Evolutionary conservation across 208 protist genomes (phyloP).

Genomic region (Leptomonas seymouri): DNA sequence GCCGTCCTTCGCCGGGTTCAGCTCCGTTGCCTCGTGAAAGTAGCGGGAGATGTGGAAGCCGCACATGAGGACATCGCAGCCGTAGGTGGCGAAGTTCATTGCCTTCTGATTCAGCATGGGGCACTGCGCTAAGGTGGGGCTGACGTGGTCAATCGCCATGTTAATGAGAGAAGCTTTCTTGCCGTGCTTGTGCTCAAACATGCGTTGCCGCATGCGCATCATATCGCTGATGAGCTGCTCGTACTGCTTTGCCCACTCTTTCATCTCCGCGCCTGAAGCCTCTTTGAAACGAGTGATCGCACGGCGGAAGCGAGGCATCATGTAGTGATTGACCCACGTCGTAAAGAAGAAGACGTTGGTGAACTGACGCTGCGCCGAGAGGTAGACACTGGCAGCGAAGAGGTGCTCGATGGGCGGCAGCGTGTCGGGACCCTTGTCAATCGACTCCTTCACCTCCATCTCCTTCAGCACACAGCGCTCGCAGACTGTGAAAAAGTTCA

Average conservation of each 20-base stretch:
- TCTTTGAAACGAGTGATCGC: conserved; percentile 82
- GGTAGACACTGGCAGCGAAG: conserved; percentile 81
- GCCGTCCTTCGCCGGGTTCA: conserved; percentile 87
- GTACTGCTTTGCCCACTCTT: conserved; percentile 91
- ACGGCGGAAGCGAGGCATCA: conserved; percentile 77
- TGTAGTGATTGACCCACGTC: conserved; percentile 70
- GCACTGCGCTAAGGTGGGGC: conserved; percentile 75
- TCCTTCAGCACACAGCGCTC: conserved; percentile 86
- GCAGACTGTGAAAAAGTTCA: conserved; percentile 89
- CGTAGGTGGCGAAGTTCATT: conserved; percentile 86
- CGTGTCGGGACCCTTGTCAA: conserved; percentile 75
- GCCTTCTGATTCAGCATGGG: conserved; percentile 91
- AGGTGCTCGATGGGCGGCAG: conserved; percentile 83
- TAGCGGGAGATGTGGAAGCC: conserved; percentile 90
- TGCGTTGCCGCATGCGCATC: conserved; percentile 79
- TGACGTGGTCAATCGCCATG: conserved; percentile 74
- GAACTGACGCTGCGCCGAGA: conserved; percentile 83
- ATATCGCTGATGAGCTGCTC: conserved; percentile 84
- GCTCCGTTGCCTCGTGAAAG: conserved; percentile 90
- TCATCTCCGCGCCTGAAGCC: conserved; percentile 79
- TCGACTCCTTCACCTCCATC: conserved; percentile 87
- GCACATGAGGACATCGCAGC: conserved; percentile 71
- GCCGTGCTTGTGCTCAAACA: conserved; percentile 88
- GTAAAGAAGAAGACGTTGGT: conserved; percentile 86
- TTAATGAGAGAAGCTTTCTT: conserved; percentile 56